phyloP scores from a whole-genome alignment of 148 eudicot genomes.

The Diospyros kaki region DNA sequence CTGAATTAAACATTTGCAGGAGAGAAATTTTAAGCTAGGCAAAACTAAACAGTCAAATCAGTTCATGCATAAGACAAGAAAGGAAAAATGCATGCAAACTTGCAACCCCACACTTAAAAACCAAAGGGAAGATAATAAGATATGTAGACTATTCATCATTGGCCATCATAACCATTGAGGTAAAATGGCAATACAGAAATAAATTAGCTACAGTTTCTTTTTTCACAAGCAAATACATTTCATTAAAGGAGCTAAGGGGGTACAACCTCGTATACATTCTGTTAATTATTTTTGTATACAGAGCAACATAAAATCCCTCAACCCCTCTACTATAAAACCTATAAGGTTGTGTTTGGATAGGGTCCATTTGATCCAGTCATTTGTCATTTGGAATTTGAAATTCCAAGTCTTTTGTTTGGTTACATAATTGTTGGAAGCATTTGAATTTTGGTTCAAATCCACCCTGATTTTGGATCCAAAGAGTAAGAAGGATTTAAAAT shows the following conservation, averaged over 20 bases:
- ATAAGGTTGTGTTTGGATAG: too few species aligned
- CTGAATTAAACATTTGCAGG: slow-evolving; percentile 31
- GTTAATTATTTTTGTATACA: neutral
- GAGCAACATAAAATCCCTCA: neutral
- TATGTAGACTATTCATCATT: neutral
- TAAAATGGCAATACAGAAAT: neutral
- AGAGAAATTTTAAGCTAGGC: neutral
- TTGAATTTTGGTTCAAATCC: too few species aligned
- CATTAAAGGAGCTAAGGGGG: neutral
- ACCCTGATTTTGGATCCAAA: too few species aligned
- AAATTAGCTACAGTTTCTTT: neutral
- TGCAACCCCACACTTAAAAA: slow-evolving; percentile 1
- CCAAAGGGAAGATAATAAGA: too few species aligned
- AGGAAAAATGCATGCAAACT: neutral
- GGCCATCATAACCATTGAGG: too few species aligned
- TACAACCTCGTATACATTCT: neutral
- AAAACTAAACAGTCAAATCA: neutral
- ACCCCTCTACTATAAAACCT: too few species aligned
- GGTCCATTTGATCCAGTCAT: too few species aligned
- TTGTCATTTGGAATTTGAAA: too few species aligned
- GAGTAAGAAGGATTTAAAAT: too few species aligned
- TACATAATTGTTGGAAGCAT: too few species aligned
- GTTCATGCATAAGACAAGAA: neutral
- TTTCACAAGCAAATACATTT: neutral
- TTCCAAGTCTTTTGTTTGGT: too few species aligned